Percentiles rank a stretch among this genome's conserved stretches.
Conservation (phyloP, 768 basidiomycete genomes). For the Tephrocybe sp. region DNA sequence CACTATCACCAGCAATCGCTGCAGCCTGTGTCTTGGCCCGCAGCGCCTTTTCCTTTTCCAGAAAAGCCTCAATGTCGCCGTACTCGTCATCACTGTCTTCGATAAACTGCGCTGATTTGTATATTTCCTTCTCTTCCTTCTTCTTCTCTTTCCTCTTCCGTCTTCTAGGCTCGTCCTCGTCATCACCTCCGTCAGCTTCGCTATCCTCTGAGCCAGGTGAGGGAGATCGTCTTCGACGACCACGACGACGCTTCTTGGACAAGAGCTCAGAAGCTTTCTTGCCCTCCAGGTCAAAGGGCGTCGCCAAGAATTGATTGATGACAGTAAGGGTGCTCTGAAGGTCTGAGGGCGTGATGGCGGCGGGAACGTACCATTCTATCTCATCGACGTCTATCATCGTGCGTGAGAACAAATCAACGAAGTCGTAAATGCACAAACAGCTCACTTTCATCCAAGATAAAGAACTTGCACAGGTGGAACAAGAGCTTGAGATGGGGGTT, state of each 20-base stretch:
- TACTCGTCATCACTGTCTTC: conserved; percentile 87
- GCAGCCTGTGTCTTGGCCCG: conserved; percentile 53
- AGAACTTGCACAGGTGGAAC: conserved; percentile 77
- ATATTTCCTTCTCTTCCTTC: conserved; percentile 54
- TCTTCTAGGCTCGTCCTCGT: conserved; percentile 26
- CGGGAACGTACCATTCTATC: conserved; percentile 84
- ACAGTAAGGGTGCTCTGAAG: conserved; percentile 68
- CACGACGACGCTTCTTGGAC: conserved; percentile 56
- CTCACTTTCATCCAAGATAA: conserved; percentile 63
- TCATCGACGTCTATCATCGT: conserved; percentile 55
- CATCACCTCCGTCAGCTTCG: conserved; percentile 32
- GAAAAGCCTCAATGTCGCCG: conserved; percentile 79
- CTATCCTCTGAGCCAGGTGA: conserved; percentile 40
- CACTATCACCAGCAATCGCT: conserved; percentile 39
- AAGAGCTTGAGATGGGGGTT: conserved; percentile 81
- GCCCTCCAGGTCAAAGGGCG: conserved; percentile 78
- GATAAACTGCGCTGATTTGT: conserved; percentile 90
- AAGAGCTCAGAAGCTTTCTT: conserved; percentile 74
- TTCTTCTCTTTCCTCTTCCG: conserved; percentile 67
- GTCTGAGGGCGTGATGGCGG: conserved; percentile 60
- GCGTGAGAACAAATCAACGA: neutral
- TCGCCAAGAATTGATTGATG: conserved; percentile 79
- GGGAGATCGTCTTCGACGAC: conserved; percentile 44
- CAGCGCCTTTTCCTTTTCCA: conserved; percentile 65
- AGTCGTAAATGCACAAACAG: neutral